Percentiles rank a stretch among this genome's conserved stretches.
Evolutionary conservation across 495 filamentous ascomycete genomes (phyloP).

Genomic region (Hypomontagnella monticulosa): DNA sequence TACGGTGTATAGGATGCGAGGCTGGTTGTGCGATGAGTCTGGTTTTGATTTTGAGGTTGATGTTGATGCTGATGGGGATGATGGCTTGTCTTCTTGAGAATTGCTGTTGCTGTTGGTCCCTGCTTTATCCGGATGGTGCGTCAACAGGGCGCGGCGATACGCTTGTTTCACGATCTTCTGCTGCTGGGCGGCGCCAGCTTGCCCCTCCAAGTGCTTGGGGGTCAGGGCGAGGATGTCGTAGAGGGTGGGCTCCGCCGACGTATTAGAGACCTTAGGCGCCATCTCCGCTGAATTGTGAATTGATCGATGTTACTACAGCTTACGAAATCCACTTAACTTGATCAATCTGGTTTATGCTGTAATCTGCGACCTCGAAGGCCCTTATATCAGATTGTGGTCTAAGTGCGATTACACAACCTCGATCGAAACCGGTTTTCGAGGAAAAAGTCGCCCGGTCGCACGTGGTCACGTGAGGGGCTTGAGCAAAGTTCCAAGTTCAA

Average conservation of each 20-base stretch:
- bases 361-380: background rate
- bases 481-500: background rate
- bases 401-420: constrained; percentile 4
- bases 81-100: background rate
- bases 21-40: constrained; percentile 13
- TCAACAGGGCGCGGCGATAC: constrained; percentile 80
- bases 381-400: constrained; percentile 17
- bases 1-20: constrained; percentile 60
- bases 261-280: constrained; percentile 43
- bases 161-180: constrained; percentile 69
- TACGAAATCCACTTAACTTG: background rate
- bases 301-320: background rate
- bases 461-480: constrained; percentile 34
- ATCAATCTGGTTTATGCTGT: background rate
- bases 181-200: constrained; percentile 36
- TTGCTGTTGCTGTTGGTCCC: constrained; percentile 1
- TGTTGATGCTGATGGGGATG: constrained; percentile 24
- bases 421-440: constrained; percentile 37
- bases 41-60: constrained; percentile 27
- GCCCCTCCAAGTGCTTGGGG: constrained; percentile 44
- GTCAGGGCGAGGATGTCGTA: constrained; percentile 58
- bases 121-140: constrained; percentile 83
- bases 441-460: constrained; percentile 25
- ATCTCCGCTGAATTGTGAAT: constrained; percentile 22
- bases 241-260: constrained; percentile 51